phyloP scores from a whole-genome alignment of 192 early-diverging fungal genomes.

The Coemansia sp. region DNA sequence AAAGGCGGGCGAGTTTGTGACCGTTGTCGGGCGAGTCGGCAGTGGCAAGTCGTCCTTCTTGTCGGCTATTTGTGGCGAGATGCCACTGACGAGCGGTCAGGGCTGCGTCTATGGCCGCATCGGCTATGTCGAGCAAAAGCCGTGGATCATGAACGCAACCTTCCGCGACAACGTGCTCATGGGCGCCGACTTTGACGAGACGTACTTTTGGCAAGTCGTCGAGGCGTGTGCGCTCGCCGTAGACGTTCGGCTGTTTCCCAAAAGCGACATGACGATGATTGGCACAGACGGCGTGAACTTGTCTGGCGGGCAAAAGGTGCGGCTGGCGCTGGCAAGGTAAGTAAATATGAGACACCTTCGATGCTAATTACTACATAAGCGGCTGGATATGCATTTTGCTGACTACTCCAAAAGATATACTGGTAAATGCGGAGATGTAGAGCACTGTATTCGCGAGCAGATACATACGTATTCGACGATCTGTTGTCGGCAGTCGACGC shows the following conservation, averaged over 20 bases:
- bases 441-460: constrained; percentile 63
- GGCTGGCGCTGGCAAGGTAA: constrained; percentile 64
- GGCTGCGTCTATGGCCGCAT: constrained; percentile 68
- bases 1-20: constrained; percentile 69
- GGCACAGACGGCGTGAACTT: constrained; percentile 62
- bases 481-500: constrained; percentile 70
- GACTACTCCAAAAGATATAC: not conserved
- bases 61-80: constrained; percentile 77
- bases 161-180: constrained; percentile 57
- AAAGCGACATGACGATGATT: constrained; percentile 57
- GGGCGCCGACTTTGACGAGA: constrained; percentile 34
- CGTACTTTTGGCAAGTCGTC: constrained; percentile 20
- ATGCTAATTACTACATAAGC: not conserved
- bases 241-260: constrained; percentile 25
- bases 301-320: constrained; percentile 66
- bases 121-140: constrained; percentile 49
- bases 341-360: not conserved
- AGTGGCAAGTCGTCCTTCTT: constrained; percentile 74
- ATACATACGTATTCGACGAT: constrained; percentile 73
- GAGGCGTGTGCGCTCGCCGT: constrained; percentile 28
- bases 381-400: not conserved
- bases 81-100: constrained; percentile 69
- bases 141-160: constrained; percentile 43
- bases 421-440: constrained; percentile 26
- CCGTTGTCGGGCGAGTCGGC: constrained; percentile 85